These are phyloP conservation scores for Dactylellina cionopaga DNA, from an alignment of 2,329 filamentous ascomycete genomes.

Conservation along the genomic window DNA sequence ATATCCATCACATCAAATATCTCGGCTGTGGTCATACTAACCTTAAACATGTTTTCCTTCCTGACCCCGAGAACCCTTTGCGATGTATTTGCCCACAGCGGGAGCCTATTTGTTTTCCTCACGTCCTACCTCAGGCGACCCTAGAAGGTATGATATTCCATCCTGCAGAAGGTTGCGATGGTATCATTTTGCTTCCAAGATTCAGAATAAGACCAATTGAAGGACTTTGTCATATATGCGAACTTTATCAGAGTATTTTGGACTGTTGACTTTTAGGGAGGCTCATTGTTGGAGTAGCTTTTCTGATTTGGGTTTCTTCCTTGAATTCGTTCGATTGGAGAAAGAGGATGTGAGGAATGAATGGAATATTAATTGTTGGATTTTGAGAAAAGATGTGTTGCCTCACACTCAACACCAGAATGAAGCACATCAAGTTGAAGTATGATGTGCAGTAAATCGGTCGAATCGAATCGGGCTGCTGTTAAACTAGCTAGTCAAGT, in stretches of 20 bases:
- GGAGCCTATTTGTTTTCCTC: slow-evolving; percentile 13
- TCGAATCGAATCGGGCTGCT: not conserved
- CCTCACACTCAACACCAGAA: not conserved
- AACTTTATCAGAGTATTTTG: not conserved
- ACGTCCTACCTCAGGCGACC: not conserved
- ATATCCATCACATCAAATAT: slow-evolving; percentile 25
- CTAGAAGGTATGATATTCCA: not conserved
- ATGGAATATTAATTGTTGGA: slow-evolving; percentile 37
- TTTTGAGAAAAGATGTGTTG: slow-evolving; percentile 22
- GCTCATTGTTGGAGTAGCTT: too few relatives aligned
- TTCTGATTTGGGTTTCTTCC: too few relatives aligned
- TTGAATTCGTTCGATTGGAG: too few relatives aligned
- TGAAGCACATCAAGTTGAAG: too few relatives aligned
- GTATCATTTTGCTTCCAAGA: slow-evolving; percentile 13
- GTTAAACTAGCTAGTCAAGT: too few relatives aligned
- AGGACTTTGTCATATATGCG: slow-evolving; percentile 10
- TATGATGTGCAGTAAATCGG: slow-evolving; percentile 2
- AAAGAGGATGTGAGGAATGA: too few relatives aligned
- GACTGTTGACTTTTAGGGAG: slow-evolving; percentile 30
- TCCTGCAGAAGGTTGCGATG: not conserved
- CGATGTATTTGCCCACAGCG: slow-evolving; percentile 19
- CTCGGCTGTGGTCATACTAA: slow-evolving; percentile 8
- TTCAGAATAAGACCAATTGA: slow-evolving; percentile 23
- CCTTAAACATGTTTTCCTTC: slow-evolving; percentile 7
- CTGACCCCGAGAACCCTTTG: not conserved